These are phyloP conservation scores for Melampsora occidentalis DNA, from an alignment of 1,284 basidiomycete species.

Conservation along the genomic window DNA sequence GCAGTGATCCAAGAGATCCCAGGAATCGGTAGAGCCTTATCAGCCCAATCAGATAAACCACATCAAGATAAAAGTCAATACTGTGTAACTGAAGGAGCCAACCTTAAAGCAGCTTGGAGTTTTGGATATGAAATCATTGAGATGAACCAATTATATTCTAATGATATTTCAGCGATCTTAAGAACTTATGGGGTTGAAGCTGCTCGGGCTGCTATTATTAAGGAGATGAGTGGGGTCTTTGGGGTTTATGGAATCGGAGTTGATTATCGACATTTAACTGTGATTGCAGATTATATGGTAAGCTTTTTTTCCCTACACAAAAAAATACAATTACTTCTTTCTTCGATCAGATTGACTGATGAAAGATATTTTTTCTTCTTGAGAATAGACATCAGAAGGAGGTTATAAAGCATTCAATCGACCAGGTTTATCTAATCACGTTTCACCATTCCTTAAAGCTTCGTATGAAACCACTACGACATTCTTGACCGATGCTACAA, in stretches of 20 bases:
- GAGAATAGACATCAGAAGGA: slow-evolving; percentile 84
- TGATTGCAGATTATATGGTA: slow-evolving; percentile 99
- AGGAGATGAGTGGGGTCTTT: slow-evolving; percentile 88
- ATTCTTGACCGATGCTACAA: slow-evolving; percentile 88
- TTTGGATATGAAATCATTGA: slow-evolving; percentile 77
- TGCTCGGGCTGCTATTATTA: slow-evolving; percentile 55
- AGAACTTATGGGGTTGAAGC: slow-evolving; percentile 69
- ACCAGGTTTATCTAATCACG: slow-evolving; percentile 83
- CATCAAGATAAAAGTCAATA: slow-evolving; percentile 49
- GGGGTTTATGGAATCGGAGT: slow-evolving; percentile 97
- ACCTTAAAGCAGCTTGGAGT: slow-evolving; percentile 85
- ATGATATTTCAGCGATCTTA: slow-evolving; percentile 90
- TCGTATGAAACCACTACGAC: slow-evolving; percentile 96
- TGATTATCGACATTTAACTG: slow-evolving; percentile 85
- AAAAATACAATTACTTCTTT: neutral
- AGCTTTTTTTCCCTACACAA: slow-evolving; percentile 50
- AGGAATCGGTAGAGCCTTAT: slow-evolving; percentile 60
- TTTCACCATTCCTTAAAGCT: slow-evolving; percentile 91
- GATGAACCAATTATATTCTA: slow-evolving; percentile 80
- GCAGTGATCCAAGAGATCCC: slow-evolving; percentile 84
- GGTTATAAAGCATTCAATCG: slow-evolving; percentile 98
- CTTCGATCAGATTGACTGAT: neutral
- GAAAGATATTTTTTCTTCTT: neutral
- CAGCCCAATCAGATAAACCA: slow-evolving; percentile 42
- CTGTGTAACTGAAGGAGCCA: slow-evolving; percentile 70